Conservation (phyloP, 192 early-diverging fungal genomes). For the Coemansia sp. region DNA sequence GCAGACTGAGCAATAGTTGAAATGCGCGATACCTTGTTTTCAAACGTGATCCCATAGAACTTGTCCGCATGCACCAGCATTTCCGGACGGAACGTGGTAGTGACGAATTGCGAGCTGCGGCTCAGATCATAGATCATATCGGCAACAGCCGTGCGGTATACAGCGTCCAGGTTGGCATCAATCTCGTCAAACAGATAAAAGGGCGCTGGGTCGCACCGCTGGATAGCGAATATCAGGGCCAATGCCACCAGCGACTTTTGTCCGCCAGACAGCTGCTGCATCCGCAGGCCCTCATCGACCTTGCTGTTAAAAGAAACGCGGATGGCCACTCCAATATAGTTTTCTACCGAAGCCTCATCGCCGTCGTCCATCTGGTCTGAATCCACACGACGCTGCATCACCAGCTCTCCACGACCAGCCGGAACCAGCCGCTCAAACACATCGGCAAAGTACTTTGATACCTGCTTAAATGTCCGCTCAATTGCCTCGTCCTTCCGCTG, state of each 20-base stretch:
- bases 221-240: conserved; percentile 97
- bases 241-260: conserved; percentile 98
- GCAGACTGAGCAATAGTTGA: conserved; percentile 69
- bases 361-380: conserved; percentile 46
- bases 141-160: conserved; percentile 91
- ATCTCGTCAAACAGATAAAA: conserved; percentile 99
- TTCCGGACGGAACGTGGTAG: conserved; percentile 97
- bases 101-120: conserved; percentile 89
- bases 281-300: conserved; percentile 79
- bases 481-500: conserved; percentile 97
- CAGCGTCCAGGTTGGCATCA: conserved; percentile 95
- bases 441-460: conserved; percentile 79
- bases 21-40: conserved; percentile 89
- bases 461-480: conserved; percentile 92
- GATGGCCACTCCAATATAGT: conserved; percentile 89
- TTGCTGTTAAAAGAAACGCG: conserved; percentile 92
- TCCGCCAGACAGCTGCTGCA: conserved; percentile 95
- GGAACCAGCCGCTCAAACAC: conserved; percentile 92
- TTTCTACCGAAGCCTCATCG: conserved; percentile 59
- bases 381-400: conserved; percentile 74
- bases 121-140: conserved; percentile 90
- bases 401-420: conserved; percentile 74
- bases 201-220: conserved; percentile 96
- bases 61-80: conserved; percentile 87
- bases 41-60: conserved; percentile 97